These are phyloP conservation scores for Mycena chlorophos DNA, from an alignment of 768 basidiomycete species.

Conservation along the genomic window DNA sequence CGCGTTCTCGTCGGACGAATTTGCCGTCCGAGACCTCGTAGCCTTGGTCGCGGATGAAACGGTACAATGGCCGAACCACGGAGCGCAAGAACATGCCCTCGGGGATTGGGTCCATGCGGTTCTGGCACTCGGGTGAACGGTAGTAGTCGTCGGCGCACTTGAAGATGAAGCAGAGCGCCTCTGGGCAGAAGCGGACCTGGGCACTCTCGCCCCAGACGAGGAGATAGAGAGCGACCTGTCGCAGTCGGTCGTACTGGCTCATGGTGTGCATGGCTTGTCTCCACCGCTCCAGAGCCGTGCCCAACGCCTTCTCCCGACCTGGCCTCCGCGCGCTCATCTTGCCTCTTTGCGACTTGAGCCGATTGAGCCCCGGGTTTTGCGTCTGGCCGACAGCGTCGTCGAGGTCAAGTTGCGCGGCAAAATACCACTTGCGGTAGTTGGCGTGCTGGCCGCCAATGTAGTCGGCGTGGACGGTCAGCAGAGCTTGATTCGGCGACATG, in stretches of 20 bases:
- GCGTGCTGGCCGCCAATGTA: slow-evolving; percentile 98
- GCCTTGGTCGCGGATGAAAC: slow-evolving; percentile 95
- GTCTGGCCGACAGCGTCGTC: slow-evolving; percentile 94
- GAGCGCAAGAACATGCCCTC: slow-evolving; percentile 91
- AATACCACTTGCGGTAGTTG: slow-evolving; percentile 99
- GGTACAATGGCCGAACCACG: slow-evolving; percentile 91
- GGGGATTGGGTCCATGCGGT: slow-evolving; percentile 85
- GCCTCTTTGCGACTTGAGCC: slow-evolving; percentile 68
- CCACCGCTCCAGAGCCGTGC: slow-evolving; percentile 89
- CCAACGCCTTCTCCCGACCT: slow-evolving; percentile 62
- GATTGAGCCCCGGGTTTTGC: slow-evolving; percentile 87
- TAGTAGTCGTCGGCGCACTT: slow-evolving; percentile 99
- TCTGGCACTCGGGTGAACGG: slow-evolving; percentile 95
- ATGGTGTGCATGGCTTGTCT: slow-evolving; percentile 98
- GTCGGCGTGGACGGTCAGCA: slow-evolving; percentile 95
- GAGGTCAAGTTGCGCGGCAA: slow-evolving; percentile 96
- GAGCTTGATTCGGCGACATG: slow-evolving; percentile 94
- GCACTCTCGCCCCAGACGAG: slow-evolving; percentile 98
- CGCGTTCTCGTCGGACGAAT: slow-evolving; percentile 89
- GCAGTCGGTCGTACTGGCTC: slow-evolving; percentile 95
- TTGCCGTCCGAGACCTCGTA: slow-evolving; percentile 96
- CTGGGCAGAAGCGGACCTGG: slow-evolving; percentile 94
- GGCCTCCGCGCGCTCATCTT: slow-evolving; percentile 39
- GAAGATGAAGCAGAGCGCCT: slow-evolving; percentile 99
- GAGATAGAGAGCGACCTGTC: slow-evolving; percentile 94